Conservation (phyloP, 768 basidiomycete species). For the Melanogaster broomeanus region DNA sequence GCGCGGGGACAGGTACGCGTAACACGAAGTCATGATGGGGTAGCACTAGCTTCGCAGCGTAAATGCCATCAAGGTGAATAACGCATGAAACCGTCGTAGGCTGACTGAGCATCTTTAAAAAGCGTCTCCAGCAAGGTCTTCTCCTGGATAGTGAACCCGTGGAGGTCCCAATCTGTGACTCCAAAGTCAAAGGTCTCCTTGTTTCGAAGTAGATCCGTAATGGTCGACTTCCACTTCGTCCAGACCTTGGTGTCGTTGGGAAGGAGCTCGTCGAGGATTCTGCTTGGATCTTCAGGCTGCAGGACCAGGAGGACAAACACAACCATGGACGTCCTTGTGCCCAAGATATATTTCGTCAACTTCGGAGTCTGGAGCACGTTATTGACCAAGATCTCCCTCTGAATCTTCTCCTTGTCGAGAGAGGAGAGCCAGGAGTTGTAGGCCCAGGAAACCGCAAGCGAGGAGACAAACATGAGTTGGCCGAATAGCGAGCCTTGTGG, state of each 20-base stretch:
- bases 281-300: constrained; percentile 17
- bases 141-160: constrained; percentile 15
- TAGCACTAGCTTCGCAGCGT: no score
- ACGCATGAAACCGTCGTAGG: constrained; percentile 25
- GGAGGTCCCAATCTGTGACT: constrained; percentile 22
- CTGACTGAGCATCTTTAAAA: constrained; percentile 22
- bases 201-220: constrained; percentile 15
- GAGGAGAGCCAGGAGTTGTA: constrained; percentile 39
- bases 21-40: no score
- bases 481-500: constrained; percentile 35
- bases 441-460: constrained; percentile 36
- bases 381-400: constrained; percentile 25
- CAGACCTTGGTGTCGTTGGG: constrained; percentile 33
- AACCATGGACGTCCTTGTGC: constrained; percentile 27
- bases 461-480: constrained; percentile 36
- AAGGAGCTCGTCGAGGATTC: constrained; percentile 22
- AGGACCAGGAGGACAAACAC: constrained; percentile 26
- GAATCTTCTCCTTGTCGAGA: constrained; percentile 36
- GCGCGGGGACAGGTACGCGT: no score
- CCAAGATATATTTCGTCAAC: constrained; percentile 26
- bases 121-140: constrained; percentile 22
- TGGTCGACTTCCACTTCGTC: constrained; percentile 24
- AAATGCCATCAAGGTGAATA: background rate
- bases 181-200: constrained; percentile 26
- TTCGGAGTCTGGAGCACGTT: constrained; percentile 22